Evolutionary conservation across 768 basidiomycete species (phyloP), one percentile per base, ranked within the genome.

Genomic region (Lentinula aciculospora): DNA sequence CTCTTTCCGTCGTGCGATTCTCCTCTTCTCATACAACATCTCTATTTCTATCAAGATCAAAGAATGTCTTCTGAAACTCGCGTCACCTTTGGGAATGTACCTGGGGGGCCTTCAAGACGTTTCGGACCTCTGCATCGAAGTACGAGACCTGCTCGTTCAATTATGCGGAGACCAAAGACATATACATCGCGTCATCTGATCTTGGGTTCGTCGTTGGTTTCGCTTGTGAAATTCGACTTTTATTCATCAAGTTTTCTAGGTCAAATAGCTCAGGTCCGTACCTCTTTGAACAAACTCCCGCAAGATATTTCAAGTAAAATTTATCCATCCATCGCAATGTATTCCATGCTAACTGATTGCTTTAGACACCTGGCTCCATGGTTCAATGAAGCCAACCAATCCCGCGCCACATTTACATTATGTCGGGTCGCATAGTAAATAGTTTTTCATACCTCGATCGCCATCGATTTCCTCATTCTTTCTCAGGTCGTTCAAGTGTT

Each of bases 71-170:
- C 46, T 47, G 46, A 47, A 47, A 28, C 21, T 13, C 34, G 34
- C 10, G 51, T 53, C 25, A 53, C 34, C 2, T 53, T 53, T 53
- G 51, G 51, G 9, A 21, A n/a, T 12, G 15, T 27, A 15, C 34
- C 51, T 36, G 51, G 36, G 13, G 49, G 49, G 12, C 34, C 51
- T 39, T 39, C 51, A 53, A 53, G 51, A 40, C 51, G 36, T 25
- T 53, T 37, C 36, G 34, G 34, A 10, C 51, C 51, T 13, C 36
- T 15, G 9, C 51, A 53, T 27, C 34, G 51, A 15, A 53, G 34
- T 23, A 19, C 51, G 36, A 39, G n/a, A 5, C 51, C 51, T 53
- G 32, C 51, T 25, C 51, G 51, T 25, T 39, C 51, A 3, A 53
- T 53, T 37, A 53, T 53, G 51, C 32, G 51, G 17, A 36, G 23